Evolutionary conservation across 75 land plant genomes (phyloP), one percentile per base, ranked within the genome.

Genomic region (Larix kaempferi): DNA sequence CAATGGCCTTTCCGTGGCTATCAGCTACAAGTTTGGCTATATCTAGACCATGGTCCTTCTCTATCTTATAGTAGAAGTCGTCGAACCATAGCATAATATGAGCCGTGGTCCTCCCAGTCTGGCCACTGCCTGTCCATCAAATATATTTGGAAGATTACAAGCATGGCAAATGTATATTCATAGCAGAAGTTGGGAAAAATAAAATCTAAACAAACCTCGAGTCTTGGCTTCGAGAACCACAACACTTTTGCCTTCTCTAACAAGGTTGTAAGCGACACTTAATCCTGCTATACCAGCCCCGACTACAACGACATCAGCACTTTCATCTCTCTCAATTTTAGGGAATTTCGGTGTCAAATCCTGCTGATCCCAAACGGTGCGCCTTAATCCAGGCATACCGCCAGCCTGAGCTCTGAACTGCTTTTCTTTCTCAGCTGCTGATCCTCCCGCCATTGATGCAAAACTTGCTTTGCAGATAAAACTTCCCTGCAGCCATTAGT

Each of bases 21-120:
- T 85, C 87, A 14, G 85, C 87, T 3, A 78, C 80, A 44, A 74
- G 57, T 61, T 78, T 56, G 14, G 77, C 71, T 56, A 35, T 74
- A 39, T 79, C 78, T 16, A 19, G 19, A 55, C 87, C 81, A 54
- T 82, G 87, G 19, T 66, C 41, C 29, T 82, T 72, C 52, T 78
- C 80, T 22, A 85, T 27, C 55, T 52, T 65, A 44, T 57, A 78
- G 56, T 85, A 85, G 63, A 78, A 85, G 69, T 84, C 86, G 41
- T 84, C 86, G 74, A 59, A 57, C 86, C 86, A 81, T 39, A 75
- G 75, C 85, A 82, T 84, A 13, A 84, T 77, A 27, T 84, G 86
- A 21, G 84, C 84, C 11, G 86, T 84, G 27, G 83, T 82, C 65
- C 84, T 77, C 35, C 84, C 84, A 56, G 85, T 82, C 76, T 56